phyloP scores from a whole-genome alignment of 768 basidiomycete species.

The Rhodotorula paludigena region DNA sequence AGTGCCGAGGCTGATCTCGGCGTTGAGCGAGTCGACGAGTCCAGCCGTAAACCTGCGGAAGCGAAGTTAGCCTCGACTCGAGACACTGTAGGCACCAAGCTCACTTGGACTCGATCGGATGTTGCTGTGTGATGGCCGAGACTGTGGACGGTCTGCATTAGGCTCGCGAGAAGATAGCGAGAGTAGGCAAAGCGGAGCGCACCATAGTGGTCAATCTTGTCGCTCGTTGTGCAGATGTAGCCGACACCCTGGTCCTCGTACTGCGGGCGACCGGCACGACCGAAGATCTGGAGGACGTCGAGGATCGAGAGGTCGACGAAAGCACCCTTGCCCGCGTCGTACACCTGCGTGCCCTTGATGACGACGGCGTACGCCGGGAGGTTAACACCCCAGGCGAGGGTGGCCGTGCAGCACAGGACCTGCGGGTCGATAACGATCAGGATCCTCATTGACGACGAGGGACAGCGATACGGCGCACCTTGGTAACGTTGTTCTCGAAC shows the following conservation, averaged over 20 bases:
- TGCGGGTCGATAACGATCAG: conserved; percentile 44
- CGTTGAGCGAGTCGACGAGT: conserved; percentile 85
- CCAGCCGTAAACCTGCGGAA: conserved; percentile 64
- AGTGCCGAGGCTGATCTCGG: conserved; percentile 89
- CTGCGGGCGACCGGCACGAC: conserved; percentile 71
- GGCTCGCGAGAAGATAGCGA: too few relatives aligned
- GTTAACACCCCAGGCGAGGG: conserved; percentile 98
- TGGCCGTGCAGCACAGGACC: conserved; percentile 97
- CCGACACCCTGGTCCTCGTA: conserved; percentile 84
- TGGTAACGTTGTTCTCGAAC: conserved; percentile 85
- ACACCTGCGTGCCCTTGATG: conserved; percentile 88
- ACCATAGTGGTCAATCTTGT: conserved; percentile 70
- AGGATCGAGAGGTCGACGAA: conserved; percentile 90
- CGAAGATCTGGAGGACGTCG: conserved; percentile 92
- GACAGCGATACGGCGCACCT: conserved; percentile 54
- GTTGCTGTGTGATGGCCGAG: conserved; percentile 51
- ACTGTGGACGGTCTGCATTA: background rate
- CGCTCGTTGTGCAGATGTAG: conserved; percentile 89
- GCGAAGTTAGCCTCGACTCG: too few relatives aligned
- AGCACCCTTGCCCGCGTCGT: conserved; percentile 80
- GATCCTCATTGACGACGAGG: too few relatives aligned
- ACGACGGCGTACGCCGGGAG: conserved; percentile 84
- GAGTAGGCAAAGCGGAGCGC: too few relatives aligned
- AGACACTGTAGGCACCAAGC: conserved; percentile 35
- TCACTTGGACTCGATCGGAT: conserved; percentile 93